Conservation (phyloP, 2,329 filamentous ascomycete genomes). For the Colletotrichum incanum region DNA sequence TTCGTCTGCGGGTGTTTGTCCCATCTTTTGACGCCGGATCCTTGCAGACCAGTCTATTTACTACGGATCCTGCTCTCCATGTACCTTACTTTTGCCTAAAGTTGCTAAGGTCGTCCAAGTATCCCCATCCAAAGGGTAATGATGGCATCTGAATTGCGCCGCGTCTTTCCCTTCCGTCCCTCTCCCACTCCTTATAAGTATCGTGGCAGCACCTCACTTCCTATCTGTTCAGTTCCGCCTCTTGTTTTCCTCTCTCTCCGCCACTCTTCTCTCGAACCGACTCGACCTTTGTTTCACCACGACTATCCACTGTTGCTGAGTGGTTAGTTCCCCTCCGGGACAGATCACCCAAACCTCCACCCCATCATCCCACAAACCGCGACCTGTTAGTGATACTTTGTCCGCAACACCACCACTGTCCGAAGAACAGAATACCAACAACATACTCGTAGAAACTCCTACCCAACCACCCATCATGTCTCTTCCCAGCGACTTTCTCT, state of each 20-base stretch:
- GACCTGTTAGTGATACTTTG: neutral
- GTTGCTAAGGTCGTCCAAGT: constrained; percentile 12
- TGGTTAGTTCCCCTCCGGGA: constrained; percentile 22
- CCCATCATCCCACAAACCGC: neutral
- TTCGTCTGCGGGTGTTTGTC: constrained; percentile 30
- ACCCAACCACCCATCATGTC: constrained; percentile 59
- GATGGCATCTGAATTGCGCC: constrained; percentile 19
- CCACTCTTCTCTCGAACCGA: constrained; percentile 8
- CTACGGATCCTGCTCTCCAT: constrained; percentile 4
- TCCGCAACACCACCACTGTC: neutral
- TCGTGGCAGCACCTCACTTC: constrained; percentile 23
- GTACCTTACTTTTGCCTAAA: constrained; percentile 31
- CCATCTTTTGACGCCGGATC: constrained; percentile 21
- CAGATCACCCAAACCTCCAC: neutral
- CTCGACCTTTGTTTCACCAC: constrained; percentile 1
- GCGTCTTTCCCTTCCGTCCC: constrained; percentile 3
- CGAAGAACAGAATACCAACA: neutral
- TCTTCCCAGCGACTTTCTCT: constrained; percentile 80
- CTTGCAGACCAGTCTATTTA: neutral
- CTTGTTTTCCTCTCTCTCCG: constrained; percentile 25
- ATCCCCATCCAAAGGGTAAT: constrained; percentile 18
- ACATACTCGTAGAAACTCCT: neutral
- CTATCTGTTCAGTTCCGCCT: constrained; percentile 7
- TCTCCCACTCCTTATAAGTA: constrained; percentile 35
- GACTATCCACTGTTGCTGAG: constrained; percentile 13